These are phyloP conservation scores for Hymenoscyphus fraxineus DNA, from an alignment of 2,329 filamentous ascomycete genomes.

Conservation along the genomic window DNA sequence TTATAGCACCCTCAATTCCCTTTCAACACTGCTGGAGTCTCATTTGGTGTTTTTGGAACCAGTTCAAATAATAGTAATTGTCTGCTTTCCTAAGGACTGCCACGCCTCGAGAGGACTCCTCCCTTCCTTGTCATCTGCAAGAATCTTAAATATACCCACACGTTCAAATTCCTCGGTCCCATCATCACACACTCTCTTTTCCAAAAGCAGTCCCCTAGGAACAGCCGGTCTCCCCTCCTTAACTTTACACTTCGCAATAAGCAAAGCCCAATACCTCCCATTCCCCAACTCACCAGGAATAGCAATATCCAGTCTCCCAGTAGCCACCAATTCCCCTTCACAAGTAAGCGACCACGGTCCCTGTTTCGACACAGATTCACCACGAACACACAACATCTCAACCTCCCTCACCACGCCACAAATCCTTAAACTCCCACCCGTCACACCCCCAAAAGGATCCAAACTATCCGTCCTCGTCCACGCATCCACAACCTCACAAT, in stretches of 20 bases:
- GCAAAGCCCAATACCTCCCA: neutral
- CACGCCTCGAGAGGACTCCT: neutral
- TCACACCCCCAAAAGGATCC: slow-evolving; percentile 20
- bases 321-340: neutral
- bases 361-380: neutral
- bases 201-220: slow-evolving; percentile 9
- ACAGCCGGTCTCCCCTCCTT: neutral
- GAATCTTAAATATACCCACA: slow-evolving; percentile 9
- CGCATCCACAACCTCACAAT: slow-evolving; percentile 15
- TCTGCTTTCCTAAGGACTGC: neutral
- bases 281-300: neutral
- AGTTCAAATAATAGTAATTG: neutral
- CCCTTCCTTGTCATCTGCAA: neutral
- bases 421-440: slow-evolving; percentile 15
- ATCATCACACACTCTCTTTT: neutral
- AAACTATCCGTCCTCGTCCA: slow-evolving; percentile 7
- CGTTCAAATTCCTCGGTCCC: slow-evolving; percentile 5
- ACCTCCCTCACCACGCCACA: neutral
- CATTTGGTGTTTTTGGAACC: no score
- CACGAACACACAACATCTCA: neutral
- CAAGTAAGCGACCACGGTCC: neutral
- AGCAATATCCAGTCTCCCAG: slow-evolving; percentile 1
- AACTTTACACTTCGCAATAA: slow-evolving; percentile 6
- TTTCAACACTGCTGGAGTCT: no score
- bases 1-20: neutral